Percentiles rank a stretch among this genome's conserved stretches.
Evolutionary conservation across 192 early-diverging fungal genomes (phyloP).

Genomic region (Backusella sp.): DNA sequence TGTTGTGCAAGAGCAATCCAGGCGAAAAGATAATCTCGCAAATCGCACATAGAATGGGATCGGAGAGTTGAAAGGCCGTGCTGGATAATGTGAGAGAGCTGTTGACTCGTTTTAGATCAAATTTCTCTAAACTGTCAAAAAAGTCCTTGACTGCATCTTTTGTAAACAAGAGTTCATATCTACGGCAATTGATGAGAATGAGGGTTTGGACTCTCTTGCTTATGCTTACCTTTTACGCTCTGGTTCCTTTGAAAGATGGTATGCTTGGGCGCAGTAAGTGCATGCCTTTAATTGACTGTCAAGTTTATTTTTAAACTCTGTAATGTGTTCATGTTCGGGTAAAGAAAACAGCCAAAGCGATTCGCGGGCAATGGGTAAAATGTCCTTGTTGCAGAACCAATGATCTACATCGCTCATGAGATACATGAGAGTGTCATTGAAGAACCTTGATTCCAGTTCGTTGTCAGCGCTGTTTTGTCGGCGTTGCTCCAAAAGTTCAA

Average conservation of each 20-base stretch:
- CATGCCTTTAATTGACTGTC: constrained; percentile 22
- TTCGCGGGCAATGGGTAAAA: constrained; percentile 26
- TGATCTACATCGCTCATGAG: constrained; percentile 26
- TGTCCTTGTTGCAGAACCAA: constrained; percentile 30
- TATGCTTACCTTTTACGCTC: constrained; percentile 13
- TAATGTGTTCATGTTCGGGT: constrained; percentile 29
- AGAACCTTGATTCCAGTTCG: constrained; percentile 38
- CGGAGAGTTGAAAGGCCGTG: background rate
- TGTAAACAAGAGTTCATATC: constrained; percentile 18
- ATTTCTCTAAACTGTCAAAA: constrained; percentile 14
- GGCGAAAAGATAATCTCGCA: constrained; percentile 21
- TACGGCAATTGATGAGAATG: background rate
- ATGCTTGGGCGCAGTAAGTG: constrained; percentile 19
- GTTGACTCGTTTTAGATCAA: constrained; percentile 12
- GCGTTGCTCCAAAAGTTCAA: background rate
- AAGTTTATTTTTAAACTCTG: constrained; percentile 33
- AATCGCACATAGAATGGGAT: constrained; percentile 17
- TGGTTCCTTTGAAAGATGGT: constrained; percentile 23
- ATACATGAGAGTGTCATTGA: constrained; percentile 32
- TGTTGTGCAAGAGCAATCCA: background rate
- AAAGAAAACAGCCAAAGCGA: constrained; percentile 35
- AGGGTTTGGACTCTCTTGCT: too few relatives aligned
- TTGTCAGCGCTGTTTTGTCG: background rate
- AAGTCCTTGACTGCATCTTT: constrained; percentile 23
- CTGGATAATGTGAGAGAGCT: background rate